Evolutionary conservation across 345 rosid genomes (phyloP), one percentile per base, ranked within the genome.

Genomic region (Acer yangbiense): DNA sequence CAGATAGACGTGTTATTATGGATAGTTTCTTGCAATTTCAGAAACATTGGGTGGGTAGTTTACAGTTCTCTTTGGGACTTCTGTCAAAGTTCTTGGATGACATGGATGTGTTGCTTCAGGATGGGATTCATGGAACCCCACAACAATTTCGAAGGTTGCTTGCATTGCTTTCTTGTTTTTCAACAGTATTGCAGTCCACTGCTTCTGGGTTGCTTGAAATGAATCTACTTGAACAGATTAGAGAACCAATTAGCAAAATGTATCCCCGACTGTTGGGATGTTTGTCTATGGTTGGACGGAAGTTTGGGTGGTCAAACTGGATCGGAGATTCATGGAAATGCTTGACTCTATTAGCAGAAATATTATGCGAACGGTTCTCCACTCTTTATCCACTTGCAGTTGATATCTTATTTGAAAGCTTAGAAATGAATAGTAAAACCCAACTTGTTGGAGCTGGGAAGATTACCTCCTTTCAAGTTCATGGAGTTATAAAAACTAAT

Each of bases 301-400:
- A 88, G 83, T 95, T 90, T 89, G 97, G 97, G 69, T 95, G 97
- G 97, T 87, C 91, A 65, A 90, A 88, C 80, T 93, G 97, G 98
- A 89, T 84, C 43, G 88, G 83, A 76, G 93, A 95, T 83, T 86
- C 86, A 9, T 95, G 95, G 97, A 91, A 89, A 79, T 95, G 97
- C 82, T 86, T 91, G 91, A 95, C 97, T 60, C 94, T 93, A 41
- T 85, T 93, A 90, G 98, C 98, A 63, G 98, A 95, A 85, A 95
- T 95, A 86, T 75, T 95, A 81, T 61, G 93, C 20, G 94, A 95
- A 83, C 88, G 87, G 69, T 93, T 93, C 84, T 89, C 92, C 29
- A 75, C 83, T 13, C 89, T 89, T 81, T 93, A 89, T 82, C 84
- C 87, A 0, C 91, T 82, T 82, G 90, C 90, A 64, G 76, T 90